Percentiles rank a stretch among this genome's conserved stretches.
Conservation (phyloP, 179 eudicot genomes). For the Sideroxylon spinosum region DNA sequence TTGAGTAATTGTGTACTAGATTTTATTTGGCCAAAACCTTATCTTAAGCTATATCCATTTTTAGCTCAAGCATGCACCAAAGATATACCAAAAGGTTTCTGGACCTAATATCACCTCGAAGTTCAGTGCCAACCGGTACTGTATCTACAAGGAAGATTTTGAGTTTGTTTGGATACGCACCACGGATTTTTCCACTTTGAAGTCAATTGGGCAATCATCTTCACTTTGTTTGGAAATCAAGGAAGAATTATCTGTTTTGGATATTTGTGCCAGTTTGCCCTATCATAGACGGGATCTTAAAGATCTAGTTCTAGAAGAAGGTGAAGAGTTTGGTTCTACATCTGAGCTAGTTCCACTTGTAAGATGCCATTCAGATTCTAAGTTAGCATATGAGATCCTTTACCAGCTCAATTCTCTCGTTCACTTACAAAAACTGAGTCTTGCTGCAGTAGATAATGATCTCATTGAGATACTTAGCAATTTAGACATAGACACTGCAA, state of each 20-base stretch:
- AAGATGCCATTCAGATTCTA: slow-evolving; percentile 29
- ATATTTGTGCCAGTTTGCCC: slow-evolving; percentile 41
- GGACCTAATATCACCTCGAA: slow-evolving; percentile 56
- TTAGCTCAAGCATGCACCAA: slow-evolving; percentile 88
- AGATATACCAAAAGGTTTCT: slow-evolving; percentile 54
- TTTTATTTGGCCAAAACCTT: not conserved
- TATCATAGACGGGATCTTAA: slow-evolving; percentile 17
- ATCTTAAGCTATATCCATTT: not conserved
- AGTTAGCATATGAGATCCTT: slow-evolving; percentile 61
- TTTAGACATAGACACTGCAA: slow-evolving; percentile 44
- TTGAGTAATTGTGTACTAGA: too few species aligned
- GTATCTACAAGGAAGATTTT: slow-evolving; percentile 74
- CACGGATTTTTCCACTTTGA: slow-evolving; percentile 60
- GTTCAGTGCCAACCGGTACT: slow-evolving; percentile 64
- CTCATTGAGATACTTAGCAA: slow-evolving; percentile 48
- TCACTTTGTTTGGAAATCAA: slow-evolving; percentile 69
- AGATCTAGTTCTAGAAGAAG: slow-evolving; percentile 40
- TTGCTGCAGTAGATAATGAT: slow-evolving; percentile 51
- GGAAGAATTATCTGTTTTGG: slow-evolving; percentile 36
- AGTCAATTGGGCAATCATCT: slow-evolving; percentile 72
- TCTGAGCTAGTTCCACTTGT: slow-evolving; percentile 66
- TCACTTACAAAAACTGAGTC: slow-evolving; percentile 69
- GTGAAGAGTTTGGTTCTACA: slow-evolving; percentile 20
- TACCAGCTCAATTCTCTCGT: slow-evolving; percentile 84
- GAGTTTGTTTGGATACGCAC: slow-evolving; percentile 85